These are phyloP conservation scores for Cylindrotheca fusiformis DNA, from an alignment of 108 stramenopile species.

Conservation along the genomic window DNA sequence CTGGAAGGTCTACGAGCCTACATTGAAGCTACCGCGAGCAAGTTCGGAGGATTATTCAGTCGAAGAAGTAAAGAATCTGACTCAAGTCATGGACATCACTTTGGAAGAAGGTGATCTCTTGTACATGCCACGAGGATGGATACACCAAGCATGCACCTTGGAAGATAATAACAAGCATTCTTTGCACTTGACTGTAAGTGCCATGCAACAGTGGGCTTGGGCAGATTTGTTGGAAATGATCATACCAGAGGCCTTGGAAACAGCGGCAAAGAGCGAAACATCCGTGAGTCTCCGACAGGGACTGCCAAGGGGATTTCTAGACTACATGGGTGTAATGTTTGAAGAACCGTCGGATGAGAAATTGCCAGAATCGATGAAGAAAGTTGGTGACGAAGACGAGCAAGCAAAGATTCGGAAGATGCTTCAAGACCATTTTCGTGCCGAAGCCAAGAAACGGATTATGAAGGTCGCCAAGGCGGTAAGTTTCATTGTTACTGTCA, in stretches of 20 bases:
- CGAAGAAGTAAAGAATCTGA: constrained; percentile 56
- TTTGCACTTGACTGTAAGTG: constrained; percentile 93
- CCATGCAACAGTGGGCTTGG: constrained; percentile 94
- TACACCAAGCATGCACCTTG: constrained; percentile 91
- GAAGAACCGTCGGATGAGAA: constrained; percentile 50
- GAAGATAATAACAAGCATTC: constrained; percentile 58
- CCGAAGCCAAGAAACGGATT: constrained; percentile 76
- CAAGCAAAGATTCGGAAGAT: constrained; percentile 14
- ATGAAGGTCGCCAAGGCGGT: constrained; percentile 72
- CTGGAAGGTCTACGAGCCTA: constrained; percentile 89
- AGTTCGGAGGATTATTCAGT: constrained; percentile 76
- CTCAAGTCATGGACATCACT: constrained; percentile 70
- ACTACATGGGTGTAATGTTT: constrained; percentile 92
- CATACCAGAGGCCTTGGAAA: constrained; percentile 86
- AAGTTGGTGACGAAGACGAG: constrained; percentile 38
- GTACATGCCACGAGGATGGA: constrained; percentile 96
- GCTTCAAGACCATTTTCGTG: constrained; percentile 52
- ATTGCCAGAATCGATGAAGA: constrained; percentile 66
- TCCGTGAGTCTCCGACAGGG: constrained; percentile 72
- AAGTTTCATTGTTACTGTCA: background rate
- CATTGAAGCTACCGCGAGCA: constrained; percentile 58
- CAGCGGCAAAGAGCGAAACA: constrained; percentile 52
- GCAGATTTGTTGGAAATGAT: constrained; percentile 85
- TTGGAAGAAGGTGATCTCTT: constrained; percentile 89
- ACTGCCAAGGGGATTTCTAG: constrained; percentile 83